Evolutionary conservation across 2,329 filamentous ascomycete genomes (phyloP).

Genomic region (Elsinoe ampelina): DNA sequence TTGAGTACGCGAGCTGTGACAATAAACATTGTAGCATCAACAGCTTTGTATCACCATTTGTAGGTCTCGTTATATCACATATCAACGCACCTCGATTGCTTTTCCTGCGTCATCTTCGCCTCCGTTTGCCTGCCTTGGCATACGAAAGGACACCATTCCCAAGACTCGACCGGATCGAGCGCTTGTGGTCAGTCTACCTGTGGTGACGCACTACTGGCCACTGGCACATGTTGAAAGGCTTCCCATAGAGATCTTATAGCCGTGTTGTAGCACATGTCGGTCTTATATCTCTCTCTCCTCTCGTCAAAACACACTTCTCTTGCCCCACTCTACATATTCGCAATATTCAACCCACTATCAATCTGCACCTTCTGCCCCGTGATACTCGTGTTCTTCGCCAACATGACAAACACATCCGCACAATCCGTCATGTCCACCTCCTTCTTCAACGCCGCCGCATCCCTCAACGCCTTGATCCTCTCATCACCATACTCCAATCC

Average conservation of each 20-base stretch:
- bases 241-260: too few relatives aligned
- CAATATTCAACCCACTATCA: conserved; percentile 17
- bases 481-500: conserved; percentile 51
- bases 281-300: too few relatives aligned
- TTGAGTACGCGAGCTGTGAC: too few relatives aligned
- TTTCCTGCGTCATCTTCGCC: background rate
- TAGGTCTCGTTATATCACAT: background rate
- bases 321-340: conserved; percentile 6
- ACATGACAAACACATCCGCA: conserved; percentile 45
- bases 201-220: too few relatives aligned
- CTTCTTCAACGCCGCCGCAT: conserved; percentile 52
- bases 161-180: too few relatives aligned
- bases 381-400: conserved; percentile 46
- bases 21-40: too few relatives aligned
- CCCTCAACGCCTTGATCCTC: conserved; percentile 43
- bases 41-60: background rate
- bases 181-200: too few relatives aligned
- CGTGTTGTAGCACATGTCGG: too few relatives aligned
- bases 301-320: too few relatives aligned
- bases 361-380: conserved; percentile 40
- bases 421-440: conserved; percentile 44
- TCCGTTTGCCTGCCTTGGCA: background rate
- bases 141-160: too few relatives aligned
- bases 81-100: too few relatives aligned
- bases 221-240: too few relatives aligned